Conservation (phyloP, 129 eudicot genomes). For the Helichrysum umbraculigerum region DNA sequence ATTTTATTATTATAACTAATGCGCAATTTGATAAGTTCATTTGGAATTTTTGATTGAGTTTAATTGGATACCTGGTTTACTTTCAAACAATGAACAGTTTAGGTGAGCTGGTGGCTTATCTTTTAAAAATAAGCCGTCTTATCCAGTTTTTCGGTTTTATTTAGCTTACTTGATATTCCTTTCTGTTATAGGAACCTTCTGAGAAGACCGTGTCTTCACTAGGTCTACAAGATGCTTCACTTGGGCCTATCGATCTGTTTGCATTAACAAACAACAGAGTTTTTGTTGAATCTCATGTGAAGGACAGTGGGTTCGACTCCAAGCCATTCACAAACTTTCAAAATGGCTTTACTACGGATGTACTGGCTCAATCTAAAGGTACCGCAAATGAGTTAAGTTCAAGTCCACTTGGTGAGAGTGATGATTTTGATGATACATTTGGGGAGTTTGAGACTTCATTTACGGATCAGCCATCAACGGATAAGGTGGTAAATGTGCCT, state of each 20-base stretch:
- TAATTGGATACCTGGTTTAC: too few relatives aligned
- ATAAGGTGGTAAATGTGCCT: constrained; percentile 51
- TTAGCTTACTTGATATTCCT: not conserved
- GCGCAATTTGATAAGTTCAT: not conserved
- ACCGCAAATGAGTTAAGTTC: constrained; percentile 31
- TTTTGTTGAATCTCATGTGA: constrained; percentile 32
- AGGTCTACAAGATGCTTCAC: constrained; percentile 33
- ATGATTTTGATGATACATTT: constrained; percentile 61
- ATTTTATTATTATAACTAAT: too few relatives aligned
- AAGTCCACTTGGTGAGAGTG: constrained; percentile 34
- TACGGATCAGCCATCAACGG: constrained; percentile 30
- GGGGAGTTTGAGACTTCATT: constrained; percentile 75
- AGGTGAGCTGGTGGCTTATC: not conserved
- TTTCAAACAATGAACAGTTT: not conserved
- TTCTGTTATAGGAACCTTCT: constrained; percentile 33
- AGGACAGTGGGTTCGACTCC: constrained; percentile 35
- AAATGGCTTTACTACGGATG: constrained; percentile 34
- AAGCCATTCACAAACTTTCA: constrained; percentile 28
- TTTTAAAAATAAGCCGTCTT: not conserved
- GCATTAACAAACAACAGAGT: constrained; percentile 32
- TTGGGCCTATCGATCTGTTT: constrained; percentile 45
- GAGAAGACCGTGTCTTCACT: constrained; percentile 31
- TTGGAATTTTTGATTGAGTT: not conserved
- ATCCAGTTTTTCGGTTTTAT: not conserved
- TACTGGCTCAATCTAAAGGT: constrained; percentile 24